Conservation (phyloP, 495 filamentous ascomycete species). For the Hypoxylon crocopeplum region DNA sequence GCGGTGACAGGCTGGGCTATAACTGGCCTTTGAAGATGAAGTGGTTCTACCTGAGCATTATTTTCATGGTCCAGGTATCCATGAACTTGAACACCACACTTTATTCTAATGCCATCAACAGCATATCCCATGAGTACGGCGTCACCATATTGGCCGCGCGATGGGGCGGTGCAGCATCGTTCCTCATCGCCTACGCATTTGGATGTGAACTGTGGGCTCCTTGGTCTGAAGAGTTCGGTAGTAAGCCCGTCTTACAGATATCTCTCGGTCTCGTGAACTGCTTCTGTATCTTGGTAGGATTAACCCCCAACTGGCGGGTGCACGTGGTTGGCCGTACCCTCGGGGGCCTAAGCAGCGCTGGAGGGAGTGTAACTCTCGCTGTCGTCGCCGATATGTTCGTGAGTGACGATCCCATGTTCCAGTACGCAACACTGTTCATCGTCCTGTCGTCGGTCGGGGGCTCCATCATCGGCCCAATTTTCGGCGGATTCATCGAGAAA, state of each 20-base stretch:
- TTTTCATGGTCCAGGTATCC: constrained; percentile 28
- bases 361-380: constrained; percentile 68
- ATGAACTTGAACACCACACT: constrained; percentile 61
- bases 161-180: constrained; percentile 55
- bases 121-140: constrained; percentile 58
- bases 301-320: constrained; percentile 61
- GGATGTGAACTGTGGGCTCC: constrained; percentile 73
- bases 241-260: constrained; percentile 61
- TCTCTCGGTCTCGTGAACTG: constrained; percentile 66
- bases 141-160: constrained; percentile 50
- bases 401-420: constrained; percentile 56
- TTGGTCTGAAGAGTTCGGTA: constrained; percentile 69
- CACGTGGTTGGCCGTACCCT: constrained; percentile 64
- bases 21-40: constrained; percentile 59
- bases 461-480: constrained; percentile 57
- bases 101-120: constrained; percentile 50
- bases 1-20: constrained; percentile 59
- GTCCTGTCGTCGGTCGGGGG: constrained; percentile 63
- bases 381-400: constrained; percentile 70
- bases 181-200: constrained; percentile 68
- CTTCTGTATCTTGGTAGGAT: constrained; percentile 62
- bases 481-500: constrained; percentile 62
- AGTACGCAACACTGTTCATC: constrained; percentile 66
- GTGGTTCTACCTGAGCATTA: constrained; percentile 48
- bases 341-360: constrained; percentile 66